Base-by-base conservation (phyloP, 179 eudicot genomes). In the Beta lomatogona region DNA sequence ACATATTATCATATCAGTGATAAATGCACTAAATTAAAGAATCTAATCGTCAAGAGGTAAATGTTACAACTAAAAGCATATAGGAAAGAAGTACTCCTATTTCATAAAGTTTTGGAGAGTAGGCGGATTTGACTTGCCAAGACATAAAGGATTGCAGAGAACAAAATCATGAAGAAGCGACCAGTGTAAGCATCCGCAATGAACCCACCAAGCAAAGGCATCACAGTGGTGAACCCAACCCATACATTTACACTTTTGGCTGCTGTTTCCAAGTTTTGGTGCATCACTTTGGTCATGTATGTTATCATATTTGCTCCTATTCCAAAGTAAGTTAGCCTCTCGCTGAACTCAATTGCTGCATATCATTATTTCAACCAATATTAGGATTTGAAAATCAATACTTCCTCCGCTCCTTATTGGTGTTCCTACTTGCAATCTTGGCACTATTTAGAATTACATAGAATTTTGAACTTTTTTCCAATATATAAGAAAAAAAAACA, bases 271-370 rank as follows among this genome's bases (percentile, higher is more conserved):
- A 94, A 84, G 87, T 94, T 97, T 86, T 91, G 90, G 69, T 91
- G 92, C 82, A 94, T 86, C 80, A 94, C 97, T 80, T 84, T 88
- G 10, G 97, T 92, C 41, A 94, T 88, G 71, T 95, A 95, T 69
- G 89, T 91, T 82, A 95, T 90, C 78, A 93, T 80, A 61, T 94
- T 95, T 83, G 94, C 75, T 66, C 92, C 92, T 79, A 95, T 83
- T 15, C 95, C 97, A 50, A 95, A 95, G 88, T 92, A 93, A 80
- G 93, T 95, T 85, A 95, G 50, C 85, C 94, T 92, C 87, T 95
- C 98, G 70, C 95, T 88, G 82, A 95, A 95, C 87, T 95, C 98
- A 50, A 92, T 95, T 52, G 89, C 98, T 95, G 91, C 86, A 70
- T 70, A 0, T 91, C 81, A 74, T 76, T 71, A 85, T 90, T 89